Evolutionary conservation across 768 basidiomycete genomes (phyloP).

Genomic region (Podaxis sp.): DNA sequence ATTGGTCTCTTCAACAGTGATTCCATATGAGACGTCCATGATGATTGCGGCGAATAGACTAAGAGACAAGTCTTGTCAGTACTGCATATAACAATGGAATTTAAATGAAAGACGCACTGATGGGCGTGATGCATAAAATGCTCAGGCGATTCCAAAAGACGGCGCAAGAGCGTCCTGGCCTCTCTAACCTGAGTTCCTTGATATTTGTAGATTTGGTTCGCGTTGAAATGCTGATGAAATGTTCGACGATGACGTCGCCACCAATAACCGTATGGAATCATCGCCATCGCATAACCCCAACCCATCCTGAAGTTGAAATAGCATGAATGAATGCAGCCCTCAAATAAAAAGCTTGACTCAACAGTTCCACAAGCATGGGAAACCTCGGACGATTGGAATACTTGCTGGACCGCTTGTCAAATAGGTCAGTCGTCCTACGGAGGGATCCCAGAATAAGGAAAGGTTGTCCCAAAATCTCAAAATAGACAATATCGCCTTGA

Average conservation of each 20-base stretch:
- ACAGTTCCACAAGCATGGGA: constrained; percentile 7
- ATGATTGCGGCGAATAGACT: constrained; percentile 8
- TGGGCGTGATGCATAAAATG: constrained; percentile 26
- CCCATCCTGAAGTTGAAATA: constrained; percentile 20
- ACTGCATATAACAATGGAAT: neutral
- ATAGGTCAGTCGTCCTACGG: constrained; percentile 10
- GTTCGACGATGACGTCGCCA: constrained; percentile 28
- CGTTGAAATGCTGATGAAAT: constrained; percentile 23
- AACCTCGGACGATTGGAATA: constrained; percentile 17
- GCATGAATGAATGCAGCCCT: neutral
- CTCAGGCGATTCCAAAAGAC: constrained; percentile 20
- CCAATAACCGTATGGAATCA: constrained; percentile 24
- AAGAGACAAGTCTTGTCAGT: neutral
- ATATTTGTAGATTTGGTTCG: constrained; percentile 22
- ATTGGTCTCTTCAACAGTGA: neutral
- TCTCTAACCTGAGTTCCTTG: constrained; percentile 23
- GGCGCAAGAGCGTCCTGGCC: constrained; percentile 19
- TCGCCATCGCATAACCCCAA: constrained; percentile 21
- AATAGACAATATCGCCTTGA: constrained; percentile 18
- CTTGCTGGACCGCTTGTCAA: constrained; percentile 17
- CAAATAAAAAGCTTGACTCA: neutral
- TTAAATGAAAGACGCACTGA: constrained; percentile 19
- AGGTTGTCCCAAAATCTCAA: constrained; percentile 13
- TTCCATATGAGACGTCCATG: constrained; percentile 14
- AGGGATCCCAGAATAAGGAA: constrained; percentile 15